phyloP scores from a whole-genome alignment of 2,329 filamentous ascomycete species.

The Fusarium austroafricanum region DNA sequence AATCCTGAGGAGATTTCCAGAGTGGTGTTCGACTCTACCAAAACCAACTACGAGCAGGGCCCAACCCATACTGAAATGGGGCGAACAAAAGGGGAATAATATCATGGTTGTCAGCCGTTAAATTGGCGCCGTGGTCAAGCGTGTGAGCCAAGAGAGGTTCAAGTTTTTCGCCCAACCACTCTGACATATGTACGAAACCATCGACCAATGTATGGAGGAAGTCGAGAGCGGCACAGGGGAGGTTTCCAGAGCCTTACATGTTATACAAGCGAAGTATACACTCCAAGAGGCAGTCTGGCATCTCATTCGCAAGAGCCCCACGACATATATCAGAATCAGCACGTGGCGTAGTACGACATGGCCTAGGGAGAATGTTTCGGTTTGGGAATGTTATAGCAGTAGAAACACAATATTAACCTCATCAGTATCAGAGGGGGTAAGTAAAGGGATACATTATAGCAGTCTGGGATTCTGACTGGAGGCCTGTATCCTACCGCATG shows the following conservation, averaged over 20 bases:
- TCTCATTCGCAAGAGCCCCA: constrained; percentile 4
- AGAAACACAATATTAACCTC: no score
- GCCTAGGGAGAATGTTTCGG: not conserved
- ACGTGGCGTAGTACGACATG: not conserved
- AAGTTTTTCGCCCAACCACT: not conserved
- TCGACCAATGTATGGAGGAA: constrained; percentile 10
- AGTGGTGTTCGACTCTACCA: constrained; percentile 8
- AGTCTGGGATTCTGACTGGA: no score
- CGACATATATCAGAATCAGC: not conserved
- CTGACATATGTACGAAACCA: not conserved
- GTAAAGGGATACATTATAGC: no score
- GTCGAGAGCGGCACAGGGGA: not conserved
- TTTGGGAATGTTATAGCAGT: not conserved
- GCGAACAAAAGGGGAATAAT: not conserved
- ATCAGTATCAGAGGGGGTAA: no score
- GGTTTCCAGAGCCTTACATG: not conserved
- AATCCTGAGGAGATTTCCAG: not conserved
- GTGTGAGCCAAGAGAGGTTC: not conserved
- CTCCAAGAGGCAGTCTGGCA: constrained; percentile 4
- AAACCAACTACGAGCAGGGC: not conserved
- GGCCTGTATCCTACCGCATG: no score
- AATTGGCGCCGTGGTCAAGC: not conserved
- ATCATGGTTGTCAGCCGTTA: constrained; percentile 13
- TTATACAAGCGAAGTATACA: not conserved
- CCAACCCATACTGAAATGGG: constrained; percentile 11